Evolutionary conservation across 2,329 filamentous ascomycete genomes (phyloP).

Genomic region (Penicillium sclerotiorum): DNA sequence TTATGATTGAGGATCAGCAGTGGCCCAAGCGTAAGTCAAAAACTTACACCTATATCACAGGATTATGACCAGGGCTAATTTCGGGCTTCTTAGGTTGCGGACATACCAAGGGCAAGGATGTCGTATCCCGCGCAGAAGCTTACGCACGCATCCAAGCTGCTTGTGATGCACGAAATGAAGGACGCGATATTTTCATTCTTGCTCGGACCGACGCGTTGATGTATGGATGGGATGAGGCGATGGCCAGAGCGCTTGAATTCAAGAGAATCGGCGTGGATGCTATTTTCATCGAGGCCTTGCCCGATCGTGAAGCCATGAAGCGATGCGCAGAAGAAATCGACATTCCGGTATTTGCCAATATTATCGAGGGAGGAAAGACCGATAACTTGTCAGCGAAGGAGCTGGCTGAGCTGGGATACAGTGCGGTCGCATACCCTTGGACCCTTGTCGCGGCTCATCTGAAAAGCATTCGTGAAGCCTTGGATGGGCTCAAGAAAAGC

Average conservation of each 20-base stretch:
- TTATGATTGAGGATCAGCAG: constrained; percentile 53
- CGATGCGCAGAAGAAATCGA: constrained; percentile 41
- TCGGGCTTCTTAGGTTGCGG: constrained; percentile 38
- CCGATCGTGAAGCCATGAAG: constrained; percentile 48
- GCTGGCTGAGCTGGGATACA: constrained; percentile 43
- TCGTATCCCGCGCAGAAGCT: constrained; percentile 50
- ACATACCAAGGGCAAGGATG: constrained; percentile 52
- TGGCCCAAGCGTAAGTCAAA: constrained; percentile 50
- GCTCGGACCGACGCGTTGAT: constrained; percentile 48
- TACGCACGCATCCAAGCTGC: constrained; percentile 52
- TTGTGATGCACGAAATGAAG: constrained; percentile 49
- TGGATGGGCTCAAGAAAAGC: constrained; percentile 45
- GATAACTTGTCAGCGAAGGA: constrained; percentile 46
- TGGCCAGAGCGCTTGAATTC: constrained; percentile 46
- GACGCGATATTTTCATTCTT: constrained; percentile 50
- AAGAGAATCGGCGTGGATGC: constrained; percentile 50
- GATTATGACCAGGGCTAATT: background rate
- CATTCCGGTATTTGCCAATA: constrained; percentile 48
- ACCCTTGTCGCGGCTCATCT: constrained; percentile 49
- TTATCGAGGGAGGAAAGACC: constrained; percentile 48
- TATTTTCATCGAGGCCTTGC: constrained; percentile 51
- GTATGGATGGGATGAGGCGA: constrained; percentile 48
- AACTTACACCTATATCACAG: too few species aligned
- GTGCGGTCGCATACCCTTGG: constrained; percentile 49
- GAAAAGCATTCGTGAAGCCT: constrained; percentile 40